Evolutionary conservation across 768 basidiomycete genomes (phyloP), one percentile per base, ranked within the genome.

Genomic region (Xerocomellus amylosporus): DNA sequence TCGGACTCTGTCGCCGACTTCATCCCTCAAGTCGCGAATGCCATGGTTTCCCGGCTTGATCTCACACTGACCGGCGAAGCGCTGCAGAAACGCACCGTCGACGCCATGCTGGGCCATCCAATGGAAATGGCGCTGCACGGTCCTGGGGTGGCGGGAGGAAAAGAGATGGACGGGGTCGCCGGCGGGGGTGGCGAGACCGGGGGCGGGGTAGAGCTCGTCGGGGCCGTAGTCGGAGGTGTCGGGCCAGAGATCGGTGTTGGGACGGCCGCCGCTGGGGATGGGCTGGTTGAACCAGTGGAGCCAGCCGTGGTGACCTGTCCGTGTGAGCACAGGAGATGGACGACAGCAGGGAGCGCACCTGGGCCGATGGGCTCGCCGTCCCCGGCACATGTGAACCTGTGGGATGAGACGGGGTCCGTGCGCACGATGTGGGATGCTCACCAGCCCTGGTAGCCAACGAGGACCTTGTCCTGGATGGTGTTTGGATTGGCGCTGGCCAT

Each of bases 371-470:
- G 84, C 44, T 79, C 76, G 4, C 88, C 87, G 60, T 89, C 87
- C 17, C 84, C 84, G 1, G 74, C 71, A 62, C 87, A 89, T 20
- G 83, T 84, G 64, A 88, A 90, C 88, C 88, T 88, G 62, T 6
- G 10, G 14, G 17, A 37, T n/a, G 14, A 37, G 36, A 15, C 7
- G 36, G 36, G 36, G n/a, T 37, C 8, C 10, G 5, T 37, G 14
- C 31, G 13, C 28, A 5, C 5, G 5, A 6, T 8, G 5, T n/a
- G 17, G 8, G 36, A n/a, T 37, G 36, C 82, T 53, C 49, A 89
- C 90, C 90, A 93, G 67, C 90, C 91, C 71, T 93, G 91, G 68
- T 93, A 93, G 34, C 90, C 90, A 0, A 92, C 87, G 30, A 93
- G 71, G 61, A 91, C 83, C 65, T 93, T 93, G 73, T 90, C 82